Percentiles rank a stretch among this genome's conserved stretches.
Conservation (phyloP, 352 stramenopile genomes). For the Globisporangium acanthophoron region DNA sequence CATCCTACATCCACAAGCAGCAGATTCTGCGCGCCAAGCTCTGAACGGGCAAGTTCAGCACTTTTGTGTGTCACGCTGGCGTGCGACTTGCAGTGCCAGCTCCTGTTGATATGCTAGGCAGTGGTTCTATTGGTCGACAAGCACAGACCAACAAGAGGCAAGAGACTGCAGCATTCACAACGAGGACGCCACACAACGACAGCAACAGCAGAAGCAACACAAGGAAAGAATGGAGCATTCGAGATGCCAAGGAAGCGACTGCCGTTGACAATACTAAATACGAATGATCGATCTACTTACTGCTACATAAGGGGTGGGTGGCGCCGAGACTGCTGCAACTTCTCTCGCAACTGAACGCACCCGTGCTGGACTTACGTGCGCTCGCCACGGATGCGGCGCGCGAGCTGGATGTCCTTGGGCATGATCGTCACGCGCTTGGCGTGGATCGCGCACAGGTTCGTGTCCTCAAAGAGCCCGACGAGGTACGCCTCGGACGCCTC, state of each 20-base stretch:
- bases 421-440: conserved; percentile 94
- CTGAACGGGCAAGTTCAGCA: neutral
- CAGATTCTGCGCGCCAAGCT: neutral
- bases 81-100: neutral
- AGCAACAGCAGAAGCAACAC: neutral
- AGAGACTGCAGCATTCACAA: neutral
- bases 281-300: neutral
- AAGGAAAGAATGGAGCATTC: neutral
- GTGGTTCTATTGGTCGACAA: neutral
- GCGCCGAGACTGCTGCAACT: no score
- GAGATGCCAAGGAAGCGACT: neutral
- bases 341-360: neutral
- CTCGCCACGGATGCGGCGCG: conserved; percentile 89
- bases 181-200: no score
- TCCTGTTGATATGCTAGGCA: neutral
- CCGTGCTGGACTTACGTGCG: conserved; percentile 35
- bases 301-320: neutral
- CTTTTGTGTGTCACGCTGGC: neutral
- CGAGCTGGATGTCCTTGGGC: conserved; percentile 93
- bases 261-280: conserved; percentile 1
- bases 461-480: conserved; percentile 93
- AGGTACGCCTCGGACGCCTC: conserved; percentile 94
- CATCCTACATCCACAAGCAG: no score
- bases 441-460: conserved; percentile 94
- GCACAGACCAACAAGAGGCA: neutral